A percentile compares a stretch with the other conserved stretches of the same genome.
These are phyloP conservation scores for Chlamydomonas asymmetrica DNA, from an alignment of 139 green algal species.

Conservation along the genomic window DNA sequence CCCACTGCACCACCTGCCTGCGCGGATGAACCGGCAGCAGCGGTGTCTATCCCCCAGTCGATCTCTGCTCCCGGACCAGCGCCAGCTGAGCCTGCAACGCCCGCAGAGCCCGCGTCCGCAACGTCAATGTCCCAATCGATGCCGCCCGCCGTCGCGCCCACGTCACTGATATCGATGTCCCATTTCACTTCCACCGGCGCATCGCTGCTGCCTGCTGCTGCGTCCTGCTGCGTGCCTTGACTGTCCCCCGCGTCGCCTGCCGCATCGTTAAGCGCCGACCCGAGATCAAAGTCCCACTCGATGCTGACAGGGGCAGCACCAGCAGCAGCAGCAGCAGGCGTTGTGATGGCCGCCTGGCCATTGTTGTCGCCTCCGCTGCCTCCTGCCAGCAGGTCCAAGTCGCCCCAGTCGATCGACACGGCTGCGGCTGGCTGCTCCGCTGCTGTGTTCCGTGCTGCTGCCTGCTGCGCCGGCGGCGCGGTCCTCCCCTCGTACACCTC, in stretches of 20 bases:
- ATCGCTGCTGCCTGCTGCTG: slow-evolving; percentile 6
- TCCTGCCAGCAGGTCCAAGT: background rate
- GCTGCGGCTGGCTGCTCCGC: background rate
- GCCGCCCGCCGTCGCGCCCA: slow-evolving; percentile 24
- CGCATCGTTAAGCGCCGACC: slow-evolving; percentile 2
- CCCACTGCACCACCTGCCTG: background rate
- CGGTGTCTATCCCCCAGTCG: slow-evolving; percentile 3
- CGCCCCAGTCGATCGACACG: slow-evolving; percentile 18
- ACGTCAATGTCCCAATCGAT: slow-evolving; percentile 47
- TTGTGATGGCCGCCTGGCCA: background rate
- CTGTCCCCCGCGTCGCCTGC: background rate
- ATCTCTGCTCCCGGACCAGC: slow-evolving; percentile 4
- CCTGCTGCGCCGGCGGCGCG: background rate
- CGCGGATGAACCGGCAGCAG: background rate
- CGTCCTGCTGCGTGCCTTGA: background rate
- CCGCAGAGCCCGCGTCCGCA: background rate
- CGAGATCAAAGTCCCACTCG: slow-evolving; percentile 47
- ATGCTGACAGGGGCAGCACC: slow-evolving; percentile 24
- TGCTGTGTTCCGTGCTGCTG: background rate
- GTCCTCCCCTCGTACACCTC: slow-evolving; percentile 26
- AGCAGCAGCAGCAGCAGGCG: background rate
- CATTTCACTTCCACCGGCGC: slow-evolving; percentile 50
- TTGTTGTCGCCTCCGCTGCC: background rate
- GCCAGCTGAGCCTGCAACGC: background rate
- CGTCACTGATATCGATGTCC: slow-evolving; percentile 62